phyloP scores from a whole-genome alignment of 208 protist species.

The Herpetomonas samuelpessoai region DNA sequence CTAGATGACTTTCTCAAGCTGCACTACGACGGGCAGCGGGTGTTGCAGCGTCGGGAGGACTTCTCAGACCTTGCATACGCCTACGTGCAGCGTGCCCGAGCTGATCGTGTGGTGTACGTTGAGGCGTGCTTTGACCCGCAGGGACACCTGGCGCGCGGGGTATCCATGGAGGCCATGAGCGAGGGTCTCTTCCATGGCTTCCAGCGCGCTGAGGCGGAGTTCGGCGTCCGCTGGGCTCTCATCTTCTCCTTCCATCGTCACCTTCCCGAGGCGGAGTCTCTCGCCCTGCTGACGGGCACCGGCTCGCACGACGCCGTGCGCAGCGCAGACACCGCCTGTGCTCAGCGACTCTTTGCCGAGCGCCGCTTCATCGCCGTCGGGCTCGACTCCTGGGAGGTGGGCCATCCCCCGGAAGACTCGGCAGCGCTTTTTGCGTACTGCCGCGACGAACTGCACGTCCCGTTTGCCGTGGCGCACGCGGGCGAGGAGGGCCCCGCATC shows the following conservation, averaged over 20 bases:
- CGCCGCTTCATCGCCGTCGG: conserved; percentile 43
- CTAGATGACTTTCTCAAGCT: conserved; percentile 53
- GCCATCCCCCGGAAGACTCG: conserved; percentile 50
- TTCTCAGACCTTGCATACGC: conserved; percentile 47
- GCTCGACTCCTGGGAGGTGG: conserved; percentile 42
- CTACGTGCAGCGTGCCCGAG: conserved; percentile 34
- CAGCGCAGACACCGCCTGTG: conserved; percentile 26
- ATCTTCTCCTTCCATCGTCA: conserved; percentile 58
- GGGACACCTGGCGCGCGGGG: conserved; percentile 34
- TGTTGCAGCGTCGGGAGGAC: conserved; percentile 40
- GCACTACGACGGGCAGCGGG: conserved; percentile 45
- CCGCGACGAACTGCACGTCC: conserved; percentile 33
- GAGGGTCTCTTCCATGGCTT: conserved; percentile 38
- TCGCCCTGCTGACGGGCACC: conserved; percentile 32
- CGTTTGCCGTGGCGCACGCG: conserved; percentile 38
- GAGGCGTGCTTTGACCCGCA: conserved; percentile 64
- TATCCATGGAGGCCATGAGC: conserved; percentile 36
- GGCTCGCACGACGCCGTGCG: conserved; percentile 21
- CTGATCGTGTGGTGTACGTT: conserved; percentile 24
- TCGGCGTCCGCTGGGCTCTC: conserved; percentile 26
- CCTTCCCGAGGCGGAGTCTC: conserved; percentile 34
- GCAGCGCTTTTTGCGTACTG: conserved; percentile 40
- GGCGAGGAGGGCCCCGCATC: conserved; percentile 51
- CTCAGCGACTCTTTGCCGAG: conserved; percentile 33
- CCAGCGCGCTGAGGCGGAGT: conserved; percentile 24